Evolutionary conservation across 2,329 filamentous ascomycete species (phyloP).

Genomic region (Mariannaea sp.): DNA sequence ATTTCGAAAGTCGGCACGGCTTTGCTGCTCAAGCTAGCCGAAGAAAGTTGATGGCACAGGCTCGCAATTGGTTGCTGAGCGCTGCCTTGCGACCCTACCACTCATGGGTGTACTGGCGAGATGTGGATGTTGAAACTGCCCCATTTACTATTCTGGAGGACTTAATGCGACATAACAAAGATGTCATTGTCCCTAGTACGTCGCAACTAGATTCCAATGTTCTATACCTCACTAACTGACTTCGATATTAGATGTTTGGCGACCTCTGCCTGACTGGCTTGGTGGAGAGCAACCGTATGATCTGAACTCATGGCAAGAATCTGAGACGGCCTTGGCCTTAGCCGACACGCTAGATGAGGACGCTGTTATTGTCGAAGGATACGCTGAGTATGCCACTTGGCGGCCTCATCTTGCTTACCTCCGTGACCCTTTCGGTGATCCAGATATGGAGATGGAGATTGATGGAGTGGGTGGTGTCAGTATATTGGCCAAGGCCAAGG

Average conservation of each 20-base stretch:
- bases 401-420: constrained; percentile 95
- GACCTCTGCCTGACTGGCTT: constrained; percentile 97
- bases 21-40: constrained; percentile 94
- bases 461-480: constrained; percentile 97
- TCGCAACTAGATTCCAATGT: constrained; percentile 30
- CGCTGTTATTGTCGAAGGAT: constrained; percentile 97
- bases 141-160: constrained; percentile 97
- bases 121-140: constrained; percentile 97
- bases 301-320: constrained; percentile 98
- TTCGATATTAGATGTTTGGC: constrained; percentile 80
- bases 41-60: constrained; percentile 97
- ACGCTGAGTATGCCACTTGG: constrained; percentile 99
- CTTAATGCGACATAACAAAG: constrained; percentile 98
- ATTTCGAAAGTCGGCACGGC: constrained; percentile 95
- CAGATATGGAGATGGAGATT: constrained; percentile 99
- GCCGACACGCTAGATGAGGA: constrained; percentile 97
- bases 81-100: constrained; percentile 92
- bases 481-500: constrained; percentile 93
- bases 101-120: constrained; percentile 99
- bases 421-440: constrained; percentile 94
- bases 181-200: constrained; percentile 97
- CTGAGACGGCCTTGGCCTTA: constrained; percentile 89
- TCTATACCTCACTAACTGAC: constrained; percentile 39
- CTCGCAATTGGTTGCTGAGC: constrained; percentile 94
- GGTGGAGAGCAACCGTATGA: constrained; percentile 98